Percentiles rank a stretch among this genome's conserved stretches.
Evolutionary conservation across 2,329 filamentous ascomycete species (phyloP).

Genomic region (Fusarium sp.): DNA sequence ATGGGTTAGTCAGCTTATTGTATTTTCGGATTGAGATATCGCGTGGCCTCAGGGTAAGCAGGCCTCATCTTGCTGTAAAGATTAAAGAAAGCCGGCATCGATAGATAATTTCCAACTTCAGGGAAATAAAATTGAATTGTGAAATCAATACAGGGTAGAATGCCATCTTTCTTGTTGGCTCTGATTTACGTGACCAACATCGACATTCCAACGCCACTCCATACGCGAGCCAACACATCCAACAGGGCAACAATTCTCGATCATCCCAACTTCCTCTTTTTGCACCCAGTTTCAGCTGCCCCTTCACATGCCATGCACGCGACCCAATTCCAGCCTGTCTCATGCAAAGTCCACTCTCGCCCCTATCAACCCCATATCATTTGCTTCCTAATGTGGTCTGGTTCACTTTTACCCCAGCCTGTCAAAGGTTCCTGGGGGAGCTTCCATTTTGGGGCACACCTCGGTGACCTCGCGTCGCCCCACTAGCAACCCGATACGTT

Average conservation of each 20-base stretch:
- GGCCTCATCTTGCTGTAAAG: not conserved
- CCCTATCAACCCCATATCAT: conserved; percentile 13
- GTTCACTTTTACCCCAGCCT: conserved; percentile 22
- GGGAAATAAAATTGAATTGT: too few species aligned
- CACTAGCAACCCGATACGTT: not conserved
- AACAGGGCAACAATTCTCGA: not conserved
- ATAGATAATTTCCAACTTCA: too few species aligned
- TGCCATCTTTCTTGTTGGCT: too few species aligned
- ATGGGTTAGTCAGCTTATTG: not conserved
- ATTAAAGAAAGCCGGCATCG: too few species aligned
- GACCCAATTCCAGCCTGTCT: not conserved
- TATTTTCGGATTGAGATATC: not conserved
- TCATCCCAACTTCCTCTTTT: not conserved
- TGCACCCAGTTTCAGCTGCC: not conserved
- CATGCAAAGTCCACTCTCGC: not conserved
- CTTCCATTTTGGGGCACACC: conserved; percentile 28
- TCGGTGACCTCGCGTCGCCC: conserved; percentile 10
- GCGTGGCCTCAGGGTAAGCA: not conserved
- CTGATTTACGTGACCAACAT: not conserved
- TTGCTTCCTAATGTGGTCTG: not conserved
- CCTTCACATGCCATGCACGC: not conserved
- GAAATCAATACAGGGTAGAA: too few species aligned
- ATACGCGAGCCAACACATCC: not conserved
- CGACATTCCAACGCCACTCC: not conserved
- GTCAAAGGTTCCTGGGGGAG: conserved; percentile 34